Percentiles rank a stretch among this genome's conserved stretches.
Conservation (phyloP, 2,329 filamentous ascomycete species). For the Sporothrix phasma region DNA sequence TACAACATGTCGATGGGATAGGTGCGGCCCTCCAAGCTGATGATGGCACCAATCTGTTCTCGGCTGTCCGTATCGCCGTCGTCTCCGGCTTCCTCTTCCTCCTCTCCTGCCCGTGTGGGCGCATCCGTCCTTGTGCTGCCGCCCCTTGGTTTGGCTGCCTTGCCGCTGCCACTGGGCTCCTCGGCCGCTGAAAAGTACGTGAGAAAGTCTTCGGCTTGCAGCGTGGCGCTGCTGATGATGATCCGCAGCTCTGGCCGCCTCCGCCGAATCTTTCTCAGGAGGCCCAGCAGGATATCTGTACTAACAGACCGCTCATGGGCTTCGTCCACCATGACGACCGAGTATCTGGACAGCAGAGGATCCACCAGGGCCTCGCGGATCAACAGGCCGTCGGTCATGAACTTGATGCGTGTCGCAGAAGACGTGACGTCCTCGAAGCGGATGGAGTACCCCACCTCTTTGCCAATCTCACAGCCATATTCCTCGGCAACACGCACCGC, state of each 20-base stretch:
- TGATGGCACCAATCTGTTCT: conserved; percentile 45
- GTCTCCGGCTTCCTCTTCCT: background rate
- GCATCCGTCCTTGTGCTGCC: background rate
- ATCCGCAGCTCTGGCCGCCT: conserved; percentile 73
- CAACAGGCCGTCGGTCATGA: conserved; percentile 85
- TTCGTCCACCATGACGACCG: conserved; percentile 95
- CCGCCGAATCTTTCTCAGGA: conserved; percentile 82
- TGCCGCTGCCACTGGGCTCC: conserved; percentile 20
- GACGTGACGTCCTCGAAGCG: conserved; percentile 88
- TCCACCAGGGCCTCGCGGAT: conserved; percentile 89
- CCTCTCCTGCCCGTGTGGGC: conserved; percentile 6
- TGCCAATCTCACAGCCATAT: conserved; percentile 72
- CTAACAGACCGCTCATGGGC: conserved; percentile 90
- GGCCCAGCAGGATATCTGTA: conserved; percentile 79
- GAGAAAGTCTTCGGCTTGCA: conserved; percentile 80
- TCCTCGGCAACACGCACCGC: conserved; percentile 85
- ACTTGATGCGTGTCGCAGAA: conserved; percentile 78
- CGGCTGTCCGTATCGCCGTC: conserved; percentile 24
- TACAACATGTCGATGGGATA: conserved; percentile 85
- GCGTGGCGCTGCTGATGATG: conserved; percentile 84
- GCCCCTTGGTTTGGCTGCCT: conserved; percentile 17
- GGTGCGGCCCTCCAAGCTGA: conserved; percentile 78
- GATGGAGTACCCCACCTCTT: conserved; percentile 89
- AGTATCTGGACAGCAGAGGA: conserved; percentile 81
- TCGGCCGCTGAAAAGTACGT: conserved; percentile 57